Conservation (phyloP, 345 rosid species). For the Gossypium stocksii region DNA sequence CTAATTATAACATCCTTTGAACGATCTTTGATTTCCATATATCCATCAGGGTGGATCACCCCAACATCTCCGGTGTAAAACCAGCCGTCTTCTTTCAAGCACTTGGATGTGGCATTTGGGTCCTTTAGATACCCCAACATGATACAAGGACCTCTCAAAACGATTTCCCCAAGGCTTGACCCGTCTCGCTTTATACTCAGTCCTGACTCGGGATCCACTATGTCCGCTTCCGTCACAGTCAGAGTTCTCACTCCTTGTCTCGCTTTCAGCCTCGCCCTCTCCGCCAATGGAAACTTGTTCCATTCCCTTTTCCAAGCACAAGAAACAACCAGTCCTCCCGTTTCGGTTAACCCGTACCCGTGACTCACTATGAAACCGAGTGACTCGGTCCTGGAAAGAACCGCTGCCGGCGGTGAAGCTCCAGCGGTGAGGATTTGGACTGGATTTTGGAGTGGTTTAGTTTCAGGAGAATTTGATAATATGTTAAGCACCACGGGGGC, state of each 20-base stretch:
- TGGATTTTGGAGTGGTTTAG: conserved; percentile 34
- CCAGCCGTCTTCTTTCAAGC: conserved; percentile 54
- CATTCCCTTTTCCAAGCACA: conserved; percentile 79
- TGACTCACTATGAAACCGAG: conserved; percentile 65
- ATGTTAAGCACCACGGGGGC: conserved; percentile 56
- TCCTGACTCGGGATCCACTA: conserved; percentile 48
- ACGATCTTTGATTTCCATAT: conserved; percentile 64
- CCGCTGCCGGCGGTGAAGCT: conserved; percentile 76
- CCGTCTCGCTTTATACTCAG: conserved; percentile 58
- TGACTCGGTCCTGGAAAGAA: conserved; percentile 55
- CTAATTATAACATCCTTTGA: conserved; percentile 76
- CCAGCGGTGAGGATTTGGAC: conserved; percentile 73
- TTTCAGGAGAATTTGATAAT: conserved; percentile 39
- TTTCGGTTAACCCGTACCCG: conserved; percentile 43
- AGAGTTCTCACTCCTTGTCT: conserved; percentile 46
- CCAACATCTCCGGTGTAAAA: conserved; percentile 24
- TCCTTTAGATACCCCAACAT: conserved; percentile 84
- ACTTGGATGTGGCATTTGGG: conserved; percentile 41
- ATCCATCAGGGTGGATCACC: conserved; percentile 65
- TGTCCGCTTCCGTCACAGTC: conserved; percentile 46
- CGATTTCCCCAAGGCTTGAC: conserved; percentile 56
- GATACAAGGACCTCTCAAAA: conserved; percentile 56
- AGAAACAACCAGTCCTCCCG: conserved; percentile 43
- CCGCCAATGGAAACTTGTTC: conserved; percentile 53
- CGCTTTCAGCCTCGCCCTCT: conserved; percentile 30